These are phyloP conservation scores for Amanita polypyramis DNA, from an alignment of 768 basidiomycete genomes.

Conservation along the genomic window DNA sequence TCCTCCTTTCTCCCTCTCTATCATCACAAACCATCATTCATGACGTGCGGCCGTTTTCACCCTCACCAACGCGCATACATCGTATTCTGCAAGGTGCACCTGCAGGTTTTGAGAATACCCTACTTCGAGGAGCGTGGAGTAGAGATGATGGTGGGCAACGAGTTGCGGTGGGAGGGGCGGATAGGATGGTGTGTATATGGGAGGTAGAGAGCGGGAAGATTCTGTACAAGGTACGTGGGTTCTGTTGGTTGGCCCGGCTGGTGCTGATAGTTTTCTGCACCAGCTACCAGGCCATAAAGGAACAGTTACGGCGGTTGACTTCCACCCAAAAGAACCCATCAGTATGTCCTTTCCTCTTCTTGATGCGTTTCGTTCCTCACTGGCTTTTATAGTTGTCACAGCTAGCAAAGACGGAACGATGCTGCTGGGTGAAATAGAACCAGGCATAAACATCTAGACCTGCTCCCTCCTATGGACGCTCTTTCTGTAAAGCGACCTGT, in stretches of 20 bases:
- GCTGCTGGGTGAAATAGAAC: slow-evolving; percentile 87
- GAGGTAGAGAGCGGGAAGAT: slow-evolving; percentile 71
- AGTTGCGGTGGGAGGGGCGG: slow-evolving; percentile 84
- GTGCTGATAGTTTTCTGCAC: neutral
- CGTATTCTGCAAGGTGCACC: slow-evolving; percentile 76
- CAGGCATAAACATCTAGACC: slow-evolving; percentile 27
- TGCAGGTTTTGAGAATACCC: slow-evolving; percentile 86
- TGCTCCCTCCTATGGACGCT: neutral
- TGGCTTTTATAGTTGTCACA: slow-evolving; percentile 59
- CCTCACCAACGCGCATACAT: slow-evolving; percentile 72
- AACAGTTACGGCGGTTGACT: slow-evolving; percentile 91
- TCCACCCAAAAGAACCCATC: slow-evolving; percentile 93
- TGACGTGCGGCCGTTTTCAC: slow-evolving; percentile 90
- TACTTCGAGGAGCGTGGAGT: slow-evolving; percentile 84
- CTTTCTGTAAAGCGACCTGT: neutral
- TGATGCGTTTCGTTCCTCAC: neutral
- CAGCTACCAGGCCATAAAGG: slow-evolving; percentile 95
- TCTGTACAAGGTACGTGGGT: slow-evolving; percentile 57
- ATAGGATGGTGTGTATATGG: slow-evolving; percentile 81
- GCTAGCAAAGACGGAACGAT: slow-evolving; percentile 90
- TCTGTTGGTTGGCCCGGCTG: neutral
- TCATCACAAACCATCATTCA: slow-evolving; percentile 86
- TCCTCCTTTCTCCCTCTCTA: slow-evolving; percentile 83
- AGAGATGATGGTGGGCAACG: slow-evolving; percentile 72
- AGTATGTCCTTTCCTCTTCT: slow-evolving; percentile 38